These are phyloP conservation scores for Heracleum sosnowskyi DNA, from an alignment of 129 eudicot genomes.

Conservation along the genomic window DNA sequence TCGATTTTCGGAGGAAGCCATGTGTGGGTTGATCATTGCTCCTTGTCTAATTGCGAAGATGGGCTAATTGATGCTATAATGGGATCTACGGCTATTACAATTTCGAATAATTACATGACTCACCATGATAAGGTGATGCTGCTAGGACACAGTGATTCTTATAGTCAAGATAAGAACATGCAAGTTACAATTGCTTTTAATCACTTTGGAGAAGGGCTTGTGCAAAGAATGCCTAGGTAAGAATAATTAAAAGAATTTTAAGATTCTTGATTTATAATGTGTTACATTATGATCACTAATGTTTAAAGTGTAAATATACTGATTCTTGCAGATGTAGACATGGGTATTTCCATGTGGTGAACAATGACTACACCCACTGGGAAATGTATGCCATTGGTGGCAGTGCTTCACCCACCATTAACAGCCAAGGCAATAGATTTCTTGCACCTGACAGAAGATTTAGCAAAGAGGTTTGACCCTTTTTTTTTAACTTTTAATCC, in stretches of 20 bases:
- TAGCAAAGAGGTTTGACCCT: constrained; percentile 3
- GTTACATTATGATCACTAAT: background rate
- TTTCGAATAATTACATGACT: constrained; percentile 67
- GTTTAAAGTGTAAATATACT: background rate
- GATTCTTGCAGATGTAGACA: constrained; percentile 31
- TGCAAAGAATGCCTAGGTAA: constrained; percentile 92
- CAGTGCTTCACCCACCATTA: constrained; percentile 53
- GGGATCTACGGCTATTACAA: constrained; percentile 78
- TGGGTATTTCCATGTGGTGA: constrained; percentile 59
- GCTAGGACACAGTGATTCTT: constrained; percentile 69
- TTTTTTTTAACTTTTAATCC: too few relatives aligned
- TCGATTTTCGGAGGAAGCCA: constrained; percentile 76
- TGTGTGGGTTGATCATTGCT: constrained; percentile 83
- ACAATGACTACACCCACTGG: constrained; percentile 57
- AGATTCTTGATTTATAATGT: background rate
- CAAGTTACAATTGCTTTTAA: constrained; percentile 80
- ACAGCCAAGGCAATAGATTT: constrained; percentile 65
- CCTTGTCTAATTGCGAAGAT: constrained; percentile 61
- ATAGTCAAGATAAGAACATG: constrained; percentile 66
- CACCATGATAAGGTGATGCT: constrained; percentile 88
- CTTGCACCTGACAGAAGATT: constrained; percentile 12
- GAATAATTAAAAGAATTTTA: background rate
- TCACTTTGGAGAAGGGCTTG: constrained; percentile 87
- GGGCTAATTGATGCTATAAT: constrained; percentile 73
- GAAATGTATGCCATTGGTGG: constrained; percentile 69